Percentiles rank a stretch among this genome's conserved stretches.
phyloP scores from a whole-genome alignment of 179 eudicot species.

The Vitellaria paradoxa region DNA sequence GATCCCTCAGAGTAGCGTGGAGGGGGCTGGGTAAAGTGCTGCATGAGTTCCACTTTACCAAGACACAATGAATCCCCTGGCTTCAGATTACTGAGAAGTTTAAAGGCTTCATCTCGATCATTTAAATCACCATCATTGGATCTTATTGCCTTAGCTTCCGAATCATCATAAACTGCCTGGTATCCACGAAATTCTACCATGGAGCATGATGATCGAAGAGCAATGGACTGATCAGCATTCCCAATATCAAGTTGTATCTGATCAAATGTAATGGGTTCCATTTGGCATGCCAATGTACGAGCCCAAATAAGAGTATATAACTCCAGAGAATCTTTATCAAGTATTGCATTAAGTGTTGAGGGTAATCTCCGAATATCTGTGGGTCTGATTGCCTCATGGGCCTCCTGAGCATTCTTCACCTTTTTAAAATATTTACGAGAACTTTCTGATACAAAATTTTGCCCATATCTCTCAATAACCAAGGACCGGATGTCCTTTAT shows the following conservation, averaged over 20 bases:
- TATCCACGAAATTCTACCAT: conserved; percentile 66
- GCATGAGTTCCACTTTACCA: conserved; percentile 54
- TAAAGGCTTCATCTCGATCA: conserved; percentile 40
- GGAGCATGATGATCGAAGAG: conserved; percentile 69
- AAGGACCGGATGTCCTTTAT: conserved; percentile 54
- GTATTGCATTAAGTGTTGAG: conserved; percentile 52
- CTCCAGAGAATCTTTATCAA: conserved; percentile 81
- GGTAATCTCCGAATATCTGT: conserved; percentile 76
- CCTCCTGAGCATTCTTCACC: conserved; percentile 98
- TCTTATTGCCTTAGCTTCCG: conserved; percentile 52
- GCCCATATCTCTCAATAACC: conserved; percentile 68
- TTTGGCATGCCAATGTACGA: conserved; percentile 95
- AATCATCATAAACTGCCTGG: conserved; percentile 66
- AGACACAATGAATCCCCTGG: conserved; percentile 50
- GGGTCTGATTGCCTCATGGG: conserved; percentile 98
- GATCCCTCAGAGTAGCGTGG: conserved; percentile 87
- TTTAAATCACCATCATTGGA: conserved; percentile 41
- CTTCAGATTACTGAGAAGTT: conserved; percentile 48
- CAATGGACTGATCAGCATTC: conserved; percentile 40
- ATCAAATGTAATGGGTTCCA: conserved; percentile 67
- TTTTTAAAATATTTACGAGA: conserved; percentile 70
- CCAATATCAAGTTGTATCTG: conserved; percentile 78
- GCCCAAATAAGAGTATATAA: conserved; percentile 90
- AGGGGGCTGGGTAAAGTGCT: conserved; percentile 83
- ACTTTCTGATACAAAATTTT: conserved; percentile 41